Percentiles rank a stretch among this genome's conserved stretches.
These are phyloP conservation scores for Arthromyces matolae DNA, from an alignment of 768 basidiomycete species.

Conservation along the genomic window DNA sequence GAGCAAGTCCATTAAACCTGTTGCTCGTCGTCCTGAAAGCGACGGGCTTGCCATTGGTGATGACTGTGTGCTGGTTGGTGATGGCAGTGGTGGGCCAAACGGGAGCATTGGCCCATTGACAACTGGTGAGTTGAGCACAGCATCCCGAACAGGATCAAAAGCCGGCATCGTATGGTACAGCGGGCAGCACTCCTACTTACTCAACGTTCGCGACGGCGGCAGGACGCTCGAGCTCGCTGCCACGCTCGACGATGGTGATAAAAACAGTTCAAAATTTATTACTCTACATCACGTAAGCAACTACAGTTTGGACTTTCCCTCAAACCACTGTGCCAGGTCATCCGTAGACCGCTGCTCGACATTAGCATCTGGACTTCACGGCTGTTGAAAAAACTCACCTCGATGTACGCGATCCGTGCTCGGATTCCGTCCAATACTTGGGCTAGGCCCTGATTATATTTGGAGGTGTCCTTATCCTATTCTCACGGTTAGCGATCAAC, in stretches of 20 bases:
- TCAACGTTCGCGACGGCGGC: slow-evolving; percentile 9
- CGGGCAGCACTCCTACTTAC: slow-evolving; percentile 13
- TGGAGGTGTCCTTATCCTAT: slow-evolving; percentile 65
- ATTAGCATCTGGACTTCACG: not conserved
- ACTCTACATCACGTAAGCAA: slow-evolving; percentile 20
- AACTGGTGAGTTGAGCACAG: slow-evolving; percentile 74
- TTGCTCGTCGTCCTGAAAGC: slow-evolving; percentile 57
- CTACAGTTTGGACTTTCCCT: slow-evolving; percentile 22
- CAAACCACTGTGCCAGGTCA: slow-evolving; percentile 57
- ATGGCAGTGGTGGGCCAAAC: too few relatives aligned
- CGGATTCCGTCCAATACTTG: slow-evolving; percentile 70
- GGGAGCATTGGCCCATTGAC: slow-evolving; percentile 31
- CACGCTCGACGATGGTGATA: slow-evolving; percentile 18
- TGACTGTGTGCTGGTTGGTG: slow-evolving; percentile 24
- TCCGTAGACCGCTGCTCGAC: slow-evolving; percentile 48
- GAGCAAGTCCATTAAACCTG: slow-evolving; percentile 73
- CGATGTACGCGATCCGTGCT: slow-evolving; percentile 56
- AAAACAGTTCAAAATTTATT: slow-evolving; percentile 20
- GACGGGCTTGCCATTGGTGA: slow-evolving; percentile 45
- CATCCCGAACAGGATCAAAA: slow-evolving; percentile 87
- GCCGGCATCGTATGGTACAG: slow-evolving; percentile 49
- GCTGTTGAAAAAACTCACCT: slow-evolving; percentile 35
- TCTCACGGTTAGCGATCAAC: slow-evolving; percentile 21
- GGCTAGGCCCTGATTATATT: slow-evolving; percentile 58
- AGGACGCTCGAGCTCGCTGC: slow-evolving; percentile 18